A percentile compares a stretch with the other conserved stretches of the same genome.
These are phyloP conservation scores for Neoscytalidium dimidiatum DNA, from an alignment of 2,329 filamentous ascomycete genomes.

Conservation along the genomic window DNA sequence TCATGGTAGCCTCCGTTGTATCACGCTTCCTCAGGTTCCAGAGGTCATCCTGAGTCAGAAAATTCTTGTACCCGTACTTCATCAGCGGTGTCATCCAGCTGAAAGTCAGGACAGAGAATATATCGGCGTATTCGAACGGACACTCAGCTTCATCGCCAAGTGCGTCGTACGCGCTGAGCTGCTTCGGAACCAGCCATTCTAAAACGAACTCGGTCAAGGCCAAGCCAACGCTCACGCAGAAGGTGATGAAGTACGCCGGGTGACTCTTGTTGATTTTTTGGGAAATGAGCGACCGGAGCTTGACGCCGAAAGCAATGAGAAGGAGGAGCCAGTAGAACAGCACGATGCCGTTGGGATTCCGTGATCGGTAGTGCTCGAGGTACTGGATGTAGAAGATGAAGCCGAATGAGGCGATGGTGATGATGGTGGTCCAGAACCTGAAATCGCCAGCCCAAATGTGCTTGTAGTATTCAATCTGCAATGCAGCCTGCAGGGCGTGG, in stretches of 20 bases:
- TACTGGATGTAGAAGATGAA: slow-evolving; percentile 82
- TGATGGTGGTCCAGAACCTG: slow-evolving; percentile 77
- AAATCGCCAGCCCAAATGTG: slow-evolving; percentile 78
- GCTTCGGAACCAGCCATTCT: slow-evolving; percentile 87
- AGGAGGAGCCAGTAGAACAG: slow-evolving; percentile 92
- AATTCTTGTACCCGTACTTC: slow-evolving; percentile 90
- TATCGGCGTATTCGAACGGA: slow-evolving; percentile 84
- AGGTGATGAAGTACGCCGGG: slow-evolving; percentile 75
- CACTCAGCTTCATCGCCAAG: slow-evolving; percentile 70
- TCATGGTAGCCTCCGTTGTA: slow-evolving; percentile 72
- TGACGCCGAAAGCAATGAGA: slow-evolving; percentile 74
- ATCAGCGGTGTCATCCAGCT: slow-evolving; percentile 99
- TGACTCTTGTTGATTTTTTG: slow-evolving; percentile 69
- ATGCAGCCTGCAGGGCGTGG: slow-evolving; percentile 68
- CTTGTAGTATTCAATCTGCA: slow-evolving; percentile 73
- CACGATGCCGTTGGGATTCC: slow-evolving; percentile 83
- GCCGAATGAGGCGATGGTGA: slow-evolving; percentile 70
- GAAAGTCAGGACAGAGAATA: slow-evolving; percentile 93
- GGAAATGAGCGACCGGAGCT: slow-evolving; percentile 81
- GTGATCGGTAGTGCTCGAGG: slow-evolving; percentile 78
- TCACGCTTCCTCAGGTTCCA: slow-evolving; percentile 87
- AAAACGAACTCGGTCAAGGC: slow-evolving; percentile 71
- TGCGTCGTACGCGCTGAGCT: slow-evolving; percentile 67
- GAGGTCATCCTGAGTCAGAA: slow-evolving; percentile 88
- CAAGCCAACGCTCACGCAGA: slow-evolving; percentile 71